Conservation (phyloP, 805 yeast species). For the Sugiyamaella americana region DNA sequence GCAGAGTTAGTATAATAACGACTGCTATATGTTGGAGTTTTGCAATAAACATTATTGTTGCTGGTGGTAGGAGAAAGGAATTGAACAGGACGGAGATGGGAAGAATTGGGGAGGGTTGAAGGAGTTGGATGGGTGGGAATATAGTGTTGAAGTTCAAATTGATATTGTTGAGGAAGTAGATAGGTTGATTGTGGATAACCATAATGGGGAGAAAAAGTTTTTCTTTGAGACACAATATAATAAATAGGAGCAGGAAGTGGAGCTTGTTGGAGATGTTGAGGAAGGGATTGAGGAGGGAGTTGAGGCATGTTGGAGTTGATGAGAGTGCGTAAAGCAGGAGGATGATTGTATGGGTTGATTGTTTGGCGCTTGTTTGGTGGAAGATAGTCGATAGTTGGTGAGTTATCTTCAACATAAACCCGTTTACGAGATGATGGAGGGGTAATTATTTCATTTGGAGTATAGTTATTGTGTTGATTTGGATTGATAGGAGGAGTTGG, state of each 20-base stretch:
- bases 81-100: neutral
- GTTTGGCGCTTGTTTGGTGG: neutral
- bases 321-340: neutral
- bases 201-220: constrained; percentile 16
- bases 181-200: constrained; percentile 10
- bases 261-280: constrained; percentile 2
- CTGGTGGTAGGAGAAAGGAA: neutral
- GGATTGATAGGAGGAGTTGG: neutral
- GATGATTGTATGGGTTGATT: neutral
- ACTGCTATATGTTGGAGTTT: too few relatives aligned
- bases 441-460: neutral
- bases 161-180: constrained; percentile 14
- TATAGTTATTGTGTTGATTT: too few relatives aligned
- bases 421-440: neutral
- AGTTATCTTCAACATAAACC: neutral
- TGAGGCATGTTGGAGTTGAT: constrained; percentile 3
- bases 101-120: neutral
- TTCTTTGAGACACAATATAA: constrained; percentile 13
- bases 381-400: neutral
- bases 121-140: constrained; percentile 4
- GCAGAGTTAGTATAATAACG: neutral
- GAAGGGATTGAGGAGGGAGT: constrained; percentile 1
- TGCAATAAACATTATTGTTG: too few relatives aligned
- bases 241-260: constrained; percentile 9
- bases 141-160: constrained; percentile 17